These are phyloP conservation scores for Aspergillus thermomutatus DNA, from an alignment of 2,329 filamentous ascomycete species.

Conservation along the genomic window DNA sequence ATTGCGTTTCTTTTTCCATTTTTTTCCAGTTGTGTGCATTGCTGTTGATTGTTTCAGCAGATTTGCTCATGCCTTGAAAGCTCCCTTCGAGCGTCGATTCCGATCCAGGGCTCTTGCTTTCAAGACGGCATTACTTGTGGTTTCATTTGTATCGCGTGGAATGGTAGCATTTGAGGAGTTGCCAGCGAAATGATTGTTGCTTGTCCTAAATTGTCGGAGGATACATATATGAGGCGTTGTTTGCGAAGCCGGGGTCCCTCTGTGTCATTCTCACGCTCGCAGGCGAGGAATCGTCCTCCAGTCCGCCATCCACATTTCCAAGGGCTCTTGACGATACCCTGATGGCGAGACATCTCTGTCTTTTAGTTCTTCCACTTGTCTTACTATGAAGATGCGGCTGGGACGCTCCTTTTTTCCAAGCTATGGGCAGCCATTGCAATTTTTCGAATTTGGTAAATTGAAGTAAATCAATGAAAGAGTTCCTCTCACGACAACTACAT, in stretches of 20 bases:
- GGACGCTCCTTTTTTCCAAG: conserved; percentile 13
- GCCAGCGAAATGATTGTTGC: conserved; percentile 16
- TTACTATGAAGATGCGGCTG: conserved; percentile 21
- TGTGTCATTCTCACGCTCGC: not conserved
- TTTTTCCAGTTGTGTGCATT: conserved; percentile 11
- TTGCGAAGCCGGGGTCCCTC: not conserved
- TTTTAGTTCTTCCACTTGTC: conserved; percentile 16
- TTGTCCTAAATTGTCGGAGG: conserved; percentile 16
- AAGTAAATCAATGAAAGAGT: not conserved
- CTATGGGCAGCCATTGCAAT: not conserved
- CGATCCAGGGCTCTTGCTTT: not conserved
- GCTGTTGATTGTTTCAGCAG: conserved; percentile 7
- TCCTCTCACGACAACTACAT: not conserved
- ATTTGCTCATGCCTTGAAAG: conserved; percentile 10
- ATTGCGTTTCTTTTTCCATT: conserved; percentile 12
- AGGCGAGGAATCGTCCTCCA: not conserved
- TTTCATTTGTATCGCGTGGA: conserved; percentile 11
- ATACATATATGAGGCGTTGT: conserved; percentile 4
- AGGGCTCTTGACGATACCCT: conserved; percentile 11
- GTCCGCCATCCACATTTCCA: not conserved
- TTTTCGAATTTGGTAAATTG: not conserved
- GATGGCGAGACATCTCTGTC: conserved; percentile 11
- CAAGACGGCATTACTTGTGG: conserved; percentile 7
- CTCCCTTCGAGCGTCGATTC: conserved; percentile 3
- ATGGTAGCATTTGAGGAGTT: conserved; percentile 21